Evolutionary conservation across 345 rosid species (phyloP).

Genomic region (Gossypium ekmanianum): DNA sequence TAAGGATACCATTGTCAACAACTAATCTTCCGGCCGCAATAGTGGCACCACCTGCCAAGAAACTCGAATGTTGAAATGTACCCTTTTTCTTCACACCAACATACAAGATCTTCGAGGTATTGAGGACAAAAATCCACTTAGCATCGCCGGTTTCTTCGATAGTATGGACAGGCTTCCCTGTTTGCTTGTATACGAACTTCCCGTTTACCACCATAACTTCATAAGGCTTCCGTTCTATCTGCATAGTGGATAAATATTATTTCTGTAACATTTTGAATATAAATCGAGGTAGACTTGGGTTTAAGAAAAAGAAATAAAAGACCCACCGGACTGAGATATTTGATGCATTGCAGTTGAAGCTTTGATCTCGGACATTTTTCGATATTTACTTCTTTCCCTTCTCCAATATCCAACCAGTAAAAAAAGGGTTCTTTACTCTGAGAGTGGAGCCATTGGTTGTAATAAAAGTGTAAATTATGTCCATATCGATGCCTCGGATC

Average conservation of each 20-base stretch:
- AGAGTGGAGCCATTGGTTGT: slow-evolving; percentile 68
- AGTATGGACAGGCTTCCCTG: slow-evolving; percentile 58
- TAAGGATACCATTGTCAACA: slow-evolving; percentile 42
- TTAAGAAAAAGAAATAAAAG: slow-evolving; percentile 5
- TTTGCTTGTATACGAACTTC: slow-evolving; percentile 55
- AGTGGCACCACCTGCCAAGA: slow-evolving; percentile 72
- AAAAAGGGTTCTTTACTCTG: slow-evolving; percentile 95
- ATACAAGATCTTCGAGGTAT: slow-evolving; percentile 52
- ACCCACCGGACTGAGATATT: slow-evolving; percentile 59
- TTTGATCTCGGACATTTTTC: slow-evolving; percentile 69
- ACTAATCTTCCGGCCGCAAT: slow-evolving; percentile 57
- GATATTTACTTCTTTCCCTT: slow-evolving; percentile 79
- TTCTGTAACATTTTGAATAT: slow-evolving; percentile 7
- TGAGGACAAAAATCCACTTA: slow-evolving; percentile 89
- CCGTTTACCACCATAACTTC: slow-evolving; percentile 72
- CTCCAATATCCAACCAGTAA: slow-evolving; percentile 97
- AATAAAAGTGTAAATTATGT: slow-evolving; percentile 82
- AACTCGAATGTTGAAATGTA: slow-evolving; percentile 66
- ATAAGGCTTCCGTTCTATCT: slow-evolving; percentile 82
- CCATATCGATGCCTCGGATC: slow-evolving; percentile 96
- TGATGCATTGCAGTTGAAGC: slow-evolving; percentile 88
- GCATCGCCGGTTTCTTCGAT: slow-evolving; percentile 29
- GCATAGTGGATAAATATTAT: slow-evolving; percentile 8
- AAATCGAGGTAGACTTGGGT: slow-evolving; percentile 15
- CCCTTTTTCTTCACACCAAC: slow-evolving; percentile 61